Evolutionary conservation across 148 eudicot genomes (phyloP), one percentile per base, ranked within the genome.

Genomic region (Rhododendron vialii): DNA sequence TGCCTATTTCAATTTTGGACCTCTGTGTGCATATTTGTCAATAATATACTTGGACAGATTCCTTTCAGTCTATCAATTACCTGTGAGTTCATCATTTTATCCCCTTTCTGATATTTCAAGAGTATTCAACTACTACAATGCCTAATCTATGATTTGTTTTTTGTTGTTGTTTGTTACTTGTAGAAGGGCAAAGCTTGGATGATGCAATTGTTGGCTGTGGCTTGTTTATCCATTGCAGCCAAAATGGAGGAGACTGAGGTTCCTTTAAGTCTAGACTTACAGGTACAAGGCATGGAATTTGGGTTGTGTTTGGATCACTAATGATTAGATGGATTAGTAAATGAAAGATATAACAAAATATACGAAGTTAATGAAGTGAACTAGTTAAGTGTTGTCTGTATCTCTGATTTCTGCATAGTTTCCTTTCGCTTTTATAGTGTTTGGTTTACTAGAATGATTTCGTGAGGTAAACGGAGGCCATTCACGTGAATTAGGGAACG

Each of bases 11-110:
- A 92, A 92, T 88, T 95, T 94, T 86, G 94, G 95, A 75, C 93
- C 98, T 47, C 86, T 94, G 43, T 94, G 95, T 88, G 88, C 90
- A 82, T 94, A 91, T 86, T 87, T 93, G 88, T 86, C 96, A 55
- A 83, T 92, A 50, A 94, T 90, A 92, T 95, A 94, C 91, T 84
- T 95, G 92, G 96, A 95, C 85, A 92, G 96, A 76, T 94, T 94
- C 91, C 92, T 94, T 36, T 93, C 96, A 17, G 84, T 87, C 28
- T 91, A 91, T 88, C 92, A 91, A 67, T 82, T 91, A 43, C 94
- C 94, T 51, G 98, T 95, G 89, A 93, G 95, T 87, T 87, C n/a
- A 71, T 41, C 36, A 88, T 24, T 83, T 65, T 11, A 65, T 84
- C 33, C 45, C 15, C 12, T 73, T 61, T 35, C 33, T 22, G 20